Evolutionary conservation across 1,284 basidiomycete species (phyloP).

Genomic region (Inonotus hispidus): DNA sequence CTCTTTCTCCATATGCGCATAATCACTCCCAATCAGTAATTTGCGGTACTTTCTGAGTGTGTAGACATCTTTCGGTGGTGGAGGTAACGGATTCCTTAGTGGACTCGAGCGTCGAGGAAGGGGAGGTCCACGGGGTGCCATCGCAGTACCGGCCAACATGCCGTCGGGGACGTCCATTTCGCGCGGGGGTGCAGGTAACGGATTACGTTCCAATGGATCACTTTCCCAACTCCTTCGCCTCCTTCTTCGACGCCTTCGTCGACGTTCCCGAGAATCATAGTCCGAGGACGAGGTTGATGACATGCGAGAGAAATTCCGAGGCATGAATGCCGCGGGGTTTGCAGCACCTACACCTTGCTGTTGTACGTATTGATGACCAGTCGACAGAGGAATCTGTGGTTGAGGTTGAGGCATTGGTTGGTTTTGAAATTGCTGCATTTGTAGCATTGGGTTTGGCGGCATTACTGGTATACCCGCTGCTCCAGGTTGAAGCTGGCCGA

Average conservation of each 20-base stretch:
- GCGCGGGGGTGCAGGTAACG: conserved; percentile 14
- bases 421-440: too few species aligned
- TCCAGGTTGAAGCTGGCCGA: not conserved
- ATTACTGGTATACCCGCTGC: not conserved
- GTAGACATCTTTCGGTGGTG: conserved; percentile 15
- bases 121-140: conserved; percentile 1
- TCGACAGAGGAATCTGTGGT: not conserved
- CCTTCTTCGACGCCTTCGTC: not conserved
- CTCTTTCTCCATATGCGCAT: conserved; percentile 3
- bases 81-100: conserved; percentile 14
- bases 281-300: not conserved
- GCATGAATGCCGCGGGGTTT: too few species aligned
- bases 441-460: not conserved
- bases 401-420: conserved; percentile 4
- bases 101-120: not conserved
- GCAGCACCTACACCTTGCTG: too few species aligned
- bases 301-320: not conserved
- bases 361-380: not conserved
- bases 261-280: not conserved
- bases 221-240: not conserved
- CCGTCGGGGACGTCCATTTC: conserved; percentile 10
- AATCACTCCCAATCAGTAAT: conserved; percentile 11
- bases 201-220: conserved; percentile 10
- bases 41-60: conserved; percentile 8
- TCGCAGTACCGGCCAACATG: conserved; percentile 11